Percentiles rank a stretch among this genome's conserved stretches.
These are phyloP conservation scores for Colletotrichum sp. DNA, from an alignment of 2,329 filamentous ascomycete species.

Conservation along the genomic window DNA sequence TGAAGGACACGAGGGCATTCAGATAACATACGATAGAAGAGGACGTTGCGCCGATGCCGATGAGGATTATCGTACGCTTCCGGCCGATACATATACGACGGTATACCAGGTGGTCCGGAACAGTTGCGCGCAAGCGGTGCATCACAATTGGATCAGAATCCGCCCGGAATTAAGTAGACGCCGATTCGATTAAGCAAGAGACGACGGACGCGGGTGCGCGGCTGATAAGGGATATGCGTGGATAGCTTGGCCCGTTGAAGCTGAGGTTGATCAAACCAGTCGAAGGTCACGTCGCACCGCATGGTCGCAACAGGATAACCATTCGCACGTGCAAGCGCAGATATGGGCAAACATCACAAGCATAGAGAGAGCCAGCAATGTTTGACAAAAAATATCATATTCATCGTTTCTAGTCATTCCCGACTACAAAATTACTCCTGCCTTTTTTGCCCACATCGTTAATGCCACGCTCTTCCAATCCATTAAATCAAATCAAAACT, in stretches of 20 bases:
- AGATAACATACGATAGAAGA: background rate
- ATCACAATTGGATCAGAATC: background rate
- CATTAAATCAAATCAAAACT: background rate
- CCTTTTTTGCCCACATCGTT: background rate
- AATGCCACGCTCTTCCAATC: background rate
- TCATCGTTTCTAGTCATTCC: background rate
- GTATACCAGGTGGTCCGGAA: background rate
- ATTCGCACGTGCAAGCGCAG: background rate
- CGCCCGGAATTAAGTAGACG: background rate
- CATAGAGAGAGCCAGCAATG: background rate
- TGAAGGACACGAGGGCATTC: constrained; percentile 35
- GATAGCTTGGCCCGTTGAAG: background rate
- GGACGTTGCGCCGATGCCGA: background rate
- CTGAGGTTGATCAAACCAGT: background rate
- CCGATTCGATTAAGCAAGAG: background rate
- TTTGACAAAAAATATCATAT: background rate
- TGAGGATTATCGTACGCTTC: background rate
- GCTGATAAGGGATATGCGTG: background rate
- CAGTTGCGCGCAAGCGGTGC: background rate
- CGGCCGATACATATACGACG: background rate
- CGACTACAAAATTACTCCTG: background rate
- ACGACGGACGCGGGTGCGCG: background rate
- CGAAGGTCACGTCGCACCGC: background rate
- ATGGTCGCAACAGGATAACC: background rate
- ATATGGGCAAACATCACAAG: background rate